Conservation (phyloP, 345 rosid genomes). For the Arabis alpina region DNA sequence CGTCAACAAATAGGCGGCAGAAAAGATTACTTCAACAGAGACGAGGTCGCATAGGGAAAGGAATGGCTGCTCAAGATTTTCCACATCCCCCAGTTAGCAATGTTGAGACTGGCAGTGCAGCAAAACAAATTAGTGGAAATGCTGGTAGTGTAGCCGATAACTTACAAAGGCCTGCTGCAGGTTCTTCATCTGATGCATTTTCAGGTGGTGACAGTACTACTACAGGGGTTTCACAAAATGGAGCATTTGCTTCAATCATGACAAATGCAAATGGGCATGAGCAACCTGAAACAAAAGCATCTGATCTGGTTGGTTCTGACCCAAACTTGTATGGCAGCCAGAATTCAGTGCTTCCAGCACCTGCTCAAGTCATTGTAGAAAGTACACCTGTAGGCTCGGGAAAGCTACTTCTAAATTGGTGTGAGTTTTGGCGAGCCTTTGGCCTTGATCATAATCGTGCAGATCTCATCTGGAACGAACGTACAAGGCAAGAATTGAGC, state of each 20-base stretch:
- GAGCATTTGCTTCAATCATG: slow-evolving; percentile 50
- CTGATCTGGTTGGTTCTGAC: slow-evolving; percentile 55
- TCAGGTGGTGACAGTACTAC: slow-evolving; percentile 48
- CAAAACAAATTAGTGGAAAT: slow-evolving; percentile 51
- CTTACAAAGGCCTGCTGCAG: slow-evolving; percentile 53
- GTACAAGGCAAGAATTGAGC: slow-evolving; percentile 94
- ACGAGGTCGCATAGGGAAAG: slow-evolving; percentile 70
- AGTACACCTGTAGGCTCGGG: slow-evolving; percentile 94
- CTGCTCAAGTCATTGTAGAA: slow-evolving; percentile 98
- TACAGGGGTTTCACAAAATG: slow-evolving; percentile 58
- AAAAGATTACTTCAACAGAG: slow-evolving; percentile 89
- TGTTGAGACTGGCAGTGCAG: slow-evolving; percentile 62
- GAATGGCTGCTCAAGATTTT: slow-evolving; percentile 65
- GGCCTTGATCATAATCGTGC: slow-evolving; percentile 99
- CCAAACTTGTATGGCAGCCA: slow-evolving; percentile 49
- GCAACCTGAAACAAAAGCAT: slow-evolving; percentile 53
- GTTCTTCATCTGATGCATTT: slow-evolving; percentile 63
- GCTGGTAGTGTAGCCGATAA: slow-evolving; percentile 53
- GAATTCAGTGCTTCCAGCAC: slow-evolving; percentile 76
- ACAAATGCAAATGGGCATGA: slow-evolving; percentile 49
- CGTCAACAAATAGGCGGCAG: slow-evolving; percentile 77
- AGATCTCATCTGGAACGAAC: slow-evolving; percentile 98
- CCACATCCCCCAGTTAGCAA: slow-evolving; percentile 52
- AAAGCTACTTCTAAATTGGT: slow-evolving; percentile 90
- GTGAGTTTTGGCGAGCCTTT: slow-evolving; percentile 98